Evolutionary conservation across 768 basidiomycete species (phyloP).

Genomic region (Phanerodontia chrysosporium): DNA sequence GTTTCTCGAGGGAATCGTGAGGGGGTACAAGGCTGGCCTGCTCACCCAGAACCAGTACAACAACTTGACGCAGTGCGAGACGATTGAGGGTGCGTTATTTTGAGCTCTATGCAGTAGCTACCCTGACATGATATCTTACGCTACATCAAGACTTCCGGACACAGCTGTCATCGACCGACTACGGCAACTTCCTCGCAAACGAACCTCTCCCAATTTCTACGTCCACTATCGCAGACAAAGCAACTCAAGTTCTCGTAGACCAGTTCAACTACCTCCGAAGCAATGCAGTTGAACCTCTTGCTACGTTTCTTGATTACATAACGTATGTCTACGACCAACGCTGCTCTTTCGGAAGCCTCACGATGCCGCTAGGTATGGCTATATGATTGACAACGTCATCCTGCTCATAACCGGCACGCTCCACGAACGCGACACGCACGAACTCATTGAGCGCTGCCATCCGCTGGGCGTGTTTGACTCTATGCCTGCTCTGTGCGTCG

Average conservation of each 20-base stretch:
- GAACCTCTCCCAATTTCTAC: constrained; percentile 93
- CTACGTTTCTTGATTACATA: constrained; percentile 95
- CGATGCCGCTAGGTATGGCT: constrained; percentile 67
- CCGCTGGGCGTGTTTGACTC: constrained; percentile 95
- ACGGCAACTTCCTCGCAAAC: constrained; percentile 96
- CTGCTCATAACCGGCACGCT: constrained; percentile 94
- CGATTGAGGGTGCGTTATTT: constrained; percentile 71
- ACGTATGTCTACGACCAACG: constrained; percentile 56
- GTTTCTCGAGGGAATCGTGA: constrained; percentile 76
- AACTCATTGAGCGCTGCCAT: constrained; percentile 93
- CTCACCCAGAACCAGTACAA: constrained; percentile 86
- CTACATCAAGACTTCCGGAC: constrained; percentile 77
- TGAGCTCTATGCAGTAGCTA: not conserved
- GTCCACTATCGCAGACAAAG: constrained; percentile 93
- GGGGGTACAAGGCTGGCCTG: constrained; percentile 93
- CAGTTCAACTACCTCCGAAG: constrained; percentile 93
- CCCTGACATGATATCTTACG: no score
- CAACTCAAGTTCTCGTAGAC: constrained; percentile 91
- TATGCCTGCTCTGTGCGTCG: constrained; percentile 98
- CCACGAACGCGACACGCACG: constrained; percentile 96
- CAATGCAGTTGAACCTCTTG: constrained; percentile 87
- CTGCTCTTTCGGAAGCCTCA: no score
- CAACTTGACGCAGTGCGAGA: constrained; percentile 96
- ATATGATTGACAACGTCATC: constrained; percentile 99
- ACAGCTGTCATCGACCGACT: constrained; percentile 94